These are phyloP conservation scores for Boletus rubropictus DNA, from an alignment of 768 basidiomycete species.

Conservation along the genomic window DNA sequence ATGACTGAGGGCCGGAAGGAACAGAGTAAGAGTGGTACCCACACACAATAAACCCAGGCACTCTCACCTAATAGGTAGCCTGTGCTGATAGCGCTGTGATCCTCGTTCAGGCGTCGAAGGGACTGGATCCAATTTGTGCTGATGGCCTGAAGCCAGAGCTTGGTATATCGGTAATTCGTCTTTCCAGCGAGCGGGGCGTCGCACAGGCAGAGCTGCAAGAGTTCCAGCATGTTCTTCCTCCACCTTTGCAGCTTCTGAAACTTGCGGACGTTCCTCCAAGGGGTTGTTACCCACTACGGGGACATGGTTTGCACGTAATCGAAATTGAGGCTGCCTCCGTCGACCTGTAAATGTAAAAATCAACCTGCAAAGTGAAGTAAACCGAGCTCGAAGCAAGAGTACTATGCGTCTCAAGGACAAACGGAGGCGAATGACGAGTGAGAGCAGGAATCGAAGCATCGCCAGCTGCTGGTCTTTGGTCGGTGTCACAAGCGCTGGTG, in stretches of 20 bases:
- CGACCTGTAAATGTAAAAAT: not conserved
- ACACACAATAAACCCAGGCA: not conserved
- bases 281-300: not conserved
- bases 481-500: too few relatives aligned
- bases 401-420: not conserved
- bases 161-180: not conserved
- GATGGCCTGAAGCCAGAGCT: not conserved
- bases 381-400: not conserved
- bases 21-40: not conserved
- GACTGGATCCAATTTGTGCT: not conserved
- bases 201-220: conserved; percentile 5
- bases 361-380: conserved; percentile 2
- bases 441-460: conserved; percentile 1
- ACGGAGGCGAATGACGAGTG: conserved; percentile 2
- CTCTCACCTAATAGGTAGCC: not conserved
- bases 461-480: too few relatives aligned
- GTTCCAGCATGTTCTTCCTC: not conserved
- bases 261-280: not conserved
- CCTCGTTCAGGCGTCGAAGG: conserved; percentile 8
- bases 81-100: conserved; percentile 9
- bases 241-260: not conserved
- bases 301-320: not conserved
- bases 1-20: not conserved
- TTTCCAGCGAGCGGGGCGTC: not conserved
- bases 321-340: not conserved